Base-by-base conservation (phyloP, 176 grass and related monocot genomes). In the Phoenix roebelenii region DNA sequence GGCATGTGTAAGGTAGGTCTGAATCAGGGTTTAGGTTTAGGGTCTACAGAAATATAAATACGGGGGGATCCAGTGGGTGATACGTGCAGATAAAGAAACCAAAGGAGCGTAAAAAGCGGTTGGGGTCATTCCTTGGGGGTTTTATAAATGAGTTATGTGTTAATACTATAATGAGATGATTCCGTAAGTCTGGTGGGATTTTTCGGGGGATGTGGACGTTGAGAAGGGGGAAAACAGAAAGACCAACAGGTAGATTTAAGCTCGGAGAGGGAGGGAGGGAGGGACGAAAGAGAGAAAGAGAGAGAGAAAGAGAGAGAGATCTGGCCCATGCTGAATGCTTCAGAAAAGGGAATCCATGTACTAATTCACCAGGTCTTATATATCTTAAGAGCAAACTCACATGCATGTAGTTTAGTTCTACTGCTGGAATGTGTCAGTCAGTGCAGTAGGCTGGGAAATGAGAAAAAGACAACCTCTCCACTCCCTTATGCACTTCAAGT, bases 391-490 rank as follows among this genome's bases (percentile, higher is more conserved):
- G 60, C 5, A 30, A 30, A 50, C 26, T 60, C 58, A 60, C 61
- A 72, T 81, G 65, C 25, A 63, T 59, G 64, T 24, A 68, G 72
- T 67, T 83, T 68, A 64, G 52, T 65, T 66, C 63, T 25, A 60
- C 54, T 78, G 59, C 70, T 64, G 65, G 65, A 61, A 63, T 84
- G 76, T 79, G 81, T 79, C 71, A 71, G 55, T 75, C 26, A 48
- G 50, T 44, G 65, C 35, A 70, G 28, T 68, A 75, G 51, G 68
- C 58, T 71, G 60, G 72, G 24, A 5, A 50, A 30, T 6, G 5
- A 5, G 1, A 30, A 10, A 54, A 29, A 4, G 61, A 18, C 4
- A 24, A 56, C 39, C 61, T 81, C 49, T 54, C 54, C 79, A 66
- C 48, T 71, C 54, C 66, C 72, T 1, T 30, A 66, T 66, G 72